Evolutionary conservation across 2,329 filamentous ascomycete genomes (phyloP).

Genomic region (Xylariales sp.): DNA sequence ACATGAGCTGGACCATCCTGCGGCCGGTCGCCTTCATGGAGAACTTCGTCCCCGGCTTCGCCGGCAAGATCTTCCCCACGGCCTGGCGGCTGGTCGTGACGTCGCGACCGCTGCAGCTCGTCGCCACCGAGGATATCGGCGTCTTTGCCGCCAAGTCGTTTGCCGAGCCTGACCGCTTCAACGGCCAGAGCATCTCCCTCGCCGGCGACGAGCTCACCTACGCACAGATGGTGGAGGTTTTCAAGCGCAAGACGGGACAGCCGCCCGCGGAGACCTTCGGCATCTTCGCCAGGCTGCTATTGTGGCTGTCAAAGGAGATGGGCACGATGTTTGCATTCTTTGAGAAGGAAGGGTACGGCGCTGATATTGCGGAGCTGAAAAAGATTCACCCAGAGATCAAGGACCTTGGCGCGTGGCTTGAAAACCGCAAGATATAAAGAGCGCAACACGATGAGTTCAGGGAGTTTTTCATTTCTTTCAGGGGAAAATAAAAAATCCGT

Average conservation of each 20-base stretch:
- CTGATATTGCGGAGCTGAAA: constrained; percentile 22
- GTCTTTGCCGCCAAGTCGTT: constrained; percentile 40
- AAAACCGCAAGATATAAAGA: no score
- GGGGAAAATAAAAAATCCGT: no score
- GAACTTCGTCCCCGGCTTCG: constrained; percentile 32
- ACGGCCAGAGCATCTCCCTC: constrained; percentile 22
- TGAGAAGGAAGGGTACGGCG: constrained; percentile 26
- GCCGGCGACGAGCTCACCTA: constrained; percentile 41
- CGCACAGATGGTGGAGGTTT: constrained; percentile 20
- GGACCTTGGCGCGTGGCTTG: constrained; percentile 28
- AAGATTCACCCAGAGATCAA: constrained; percentile 24
- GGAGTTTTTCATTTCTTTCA: no score
- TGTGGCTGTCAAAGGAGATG: constrained; percentile 23
- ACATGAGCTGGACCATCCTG: constrained; percentile 58
- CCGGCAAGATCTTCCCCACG: constrained; percentile 30
- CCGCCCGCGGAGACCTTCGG: constrained; percentile 21
- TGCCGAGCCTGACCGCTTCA: constrained; percentile 28
- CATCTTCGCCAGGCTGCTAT: constrained; percentile 25
- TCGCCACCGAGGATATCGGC: constrained; percentile 39
- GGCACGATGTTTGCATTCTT: constrained; percentile 31
- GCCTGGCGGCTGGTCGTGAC: constrained; percentile 22
- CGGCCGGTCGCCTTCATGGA: constrained; percentile 62
- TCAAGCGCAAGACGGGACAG: constrained; percentile 21
- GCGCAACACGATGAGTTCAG: no score
- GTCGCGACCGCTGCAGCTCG: constrained; percentile 34